phyloP scores from a whole-genome alignment of 1,139 yeast species.

The Oligophagozyma castellii region DNA sequence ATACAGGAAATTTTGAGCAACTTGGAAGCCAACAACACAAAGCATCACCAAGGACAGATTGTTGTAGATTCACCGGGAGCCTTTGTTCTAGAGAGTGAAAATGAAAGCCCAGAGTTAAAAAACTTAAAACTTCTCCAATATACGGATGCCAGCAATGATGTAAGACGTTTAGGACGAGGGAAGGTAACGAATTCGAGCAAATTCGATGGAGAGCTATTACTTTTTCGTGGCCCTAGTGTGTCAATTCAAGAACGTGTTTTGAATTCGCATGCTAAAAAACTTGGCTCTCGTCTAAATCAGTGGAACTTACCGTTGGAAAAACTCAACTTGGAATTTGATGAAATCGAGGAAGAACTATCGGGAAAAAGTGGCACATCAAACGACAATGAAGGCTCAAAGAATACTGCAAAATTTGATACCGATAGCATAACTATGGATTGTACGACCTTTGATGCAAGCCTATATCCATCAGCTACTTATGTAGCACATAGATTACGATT shows the following conservation, averaged over 20 bases:
- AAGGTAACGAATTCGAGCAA: background rate
- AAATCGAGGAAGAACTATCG: slow-evolving; percentile 16
- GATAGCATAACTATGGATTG: too few species aligned
- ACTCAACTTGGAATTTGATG: slow-evolving; percentile 13
- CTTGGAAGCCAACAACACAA: slow-evolving; percentile 18
- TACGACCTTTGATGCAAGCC: too few species aligned
- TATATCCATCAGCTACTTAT: too few species aligned
- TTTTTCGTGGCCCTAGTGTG: slow-evolving; percentile 77
- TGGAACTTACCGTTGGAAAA: slow-evolving; percentile 12
- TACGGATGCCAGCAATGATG: slow-evolving; percentile 20
- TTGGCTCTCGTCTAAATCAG: slow-evolving; percentile 13
- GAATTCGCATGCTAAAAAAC: slow-evolving; percentile 12
- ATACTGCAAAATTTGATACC: too few species aligned
- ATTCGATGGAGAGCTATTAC: slow-evolving; percentile 38
- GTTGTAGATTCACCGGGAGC: slow-evolving; percentile 19
- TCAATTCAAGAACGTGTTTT: slow-evolving; percentile 37
- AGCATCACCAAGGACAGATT: slow-evolving; percentile 13
- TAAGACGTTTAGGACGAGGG: slow-evolving; percentile 2
- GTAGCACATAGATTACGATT: too few species aligned
- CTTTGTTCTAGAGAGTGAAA: slow-evolving; percentile 15
- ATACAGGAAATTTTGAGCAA: slow-evolving; percentile 6
- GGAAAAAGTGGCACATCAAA: too few species aligned
- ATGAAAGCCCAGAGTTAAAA: slow-evolving; percentile 20
- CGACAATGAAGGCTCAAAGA: too few species aligned
- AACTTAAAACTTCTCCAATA: slow-evolving; percentile 17